These are phyloP conservation scores for Tylopilus rubrobrunneus DNA, from an alignment of 768 basidiomycete genomes.

Conservation along the genomic window DNA sequence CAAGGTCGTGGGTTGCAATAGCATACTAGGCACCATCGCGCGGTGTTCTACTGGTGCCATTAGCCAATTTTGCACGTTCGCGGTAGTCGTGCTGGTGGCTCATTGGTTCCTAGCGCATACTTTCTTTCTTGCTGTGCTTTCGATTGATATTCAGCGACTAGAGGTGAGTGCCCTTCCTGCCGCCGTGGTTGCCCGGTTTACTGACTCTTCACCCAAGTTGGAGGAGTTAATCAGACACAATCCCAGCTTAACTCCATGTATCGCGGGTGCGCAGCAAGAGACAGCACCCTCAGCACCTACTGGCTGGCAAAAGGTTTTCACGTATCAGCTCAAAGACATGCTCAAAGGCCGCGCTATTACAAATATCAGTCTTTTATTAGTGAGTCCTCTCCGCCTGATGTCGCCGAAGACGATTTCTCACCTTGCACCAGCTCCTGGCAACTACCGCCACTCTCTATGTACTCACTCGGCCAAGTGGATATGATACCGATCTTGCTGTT, in stretches of 20 bases:
- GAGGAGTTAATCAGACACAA: conserved; percentile 83
- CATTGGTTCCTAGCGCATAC: conserved; percentile 98
- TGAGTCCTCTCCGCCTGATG: conserved; percentile 31
- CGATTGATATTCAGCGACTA: conserved; percentile 92
- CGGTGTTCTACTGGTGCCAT: conserved; percentile 75
- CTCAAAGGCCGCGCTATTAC: conserved; percentile 67
- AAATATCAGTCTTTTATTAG: conserved; percentile 78
- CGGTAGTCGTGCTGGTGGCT: conserved; percentile 89
- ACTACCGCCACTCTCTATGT: conserved; percentile 74
- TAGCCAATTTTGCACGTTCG: conserved; percentile 90
- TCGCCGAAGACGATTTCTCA: conserved; percentile 1
- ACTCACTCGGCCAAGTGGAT: conserved; percentile 53
- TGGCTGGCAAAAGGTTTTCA: conserved; percentile 32
- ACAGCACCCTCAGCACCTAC: conserved; percentile 15
- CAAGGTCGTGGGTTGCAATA: conserved; percentile 85
- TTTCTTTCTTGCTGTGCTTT: conserved; percentile 91
- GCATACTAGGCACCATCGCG: conserved; percentile 72
- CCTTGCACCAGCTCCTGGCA: conserved; percentile 57
- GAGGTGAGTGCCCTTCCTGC: conserved; percentile 48
- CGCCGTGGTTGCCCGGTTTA: neutral
- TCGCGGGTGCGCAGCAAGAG: conserved; percentile 27
- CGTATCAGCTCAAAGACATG: conserved; percentile 35
- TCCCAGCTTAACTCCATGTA: conserved; percentile 47
- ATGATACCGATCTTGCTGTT: conserved; percentile 23
- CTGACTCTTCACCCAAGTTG: conserved; percentile 44